phyloP scores from a whole-genome alignment of 371 early-diverging fungal species.

The Rhizomucor miehei region DNA sequence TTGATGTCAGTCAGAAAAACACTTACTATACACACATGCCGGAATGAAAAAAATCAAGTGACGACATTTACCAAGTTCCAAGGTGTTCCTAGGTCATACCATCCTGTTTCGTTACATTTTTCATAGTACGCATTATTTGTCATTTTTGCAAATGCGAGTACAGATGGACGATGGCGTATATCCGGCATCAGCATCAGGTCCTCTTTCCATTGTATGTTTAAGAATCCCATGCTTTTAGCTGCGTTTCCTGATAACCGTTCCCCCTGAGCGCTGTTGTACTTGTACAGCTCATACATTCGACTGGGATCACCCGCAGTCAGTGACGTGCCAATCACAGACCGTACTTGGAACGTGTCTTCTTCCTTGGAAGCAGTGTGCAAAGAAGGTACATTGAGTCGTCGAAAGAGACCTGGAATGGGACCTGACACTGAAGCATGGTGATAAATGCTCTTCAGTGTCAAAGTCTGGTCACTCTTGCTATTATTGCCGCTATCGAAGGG shows the following conservation, averaged over 20 bases:
- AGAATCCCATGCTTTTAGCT: constrained; percentile 1
- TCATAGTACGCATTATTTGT: constrained; percentile 68
- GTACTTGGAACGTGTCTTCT: background rate
- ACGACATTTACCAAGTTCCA: constrained; percentile 56
- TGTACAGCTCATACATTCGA: background rate
- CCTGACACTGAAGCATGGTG: constrained; percentile 29
- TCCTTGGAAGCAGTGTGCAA: constrained; percentile 5
- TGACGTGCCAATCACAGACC: background rate
- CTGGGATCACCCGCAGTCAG: background rate
- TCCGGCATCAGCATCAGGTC: constrained; percentile 59
- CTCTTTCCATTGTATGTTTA: constrained; percentile 13
- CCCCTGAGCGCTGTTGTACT: background rate
- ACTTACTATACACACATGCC: too few species aligned
- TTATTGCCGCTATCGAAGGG: background rate
- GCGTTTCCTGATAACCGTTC: background rate
- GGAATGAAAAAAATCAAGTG: background rate
- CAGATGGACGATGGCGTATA: constrained; percentile 66
- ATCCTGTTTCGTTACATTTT: constrained; percentile 45
- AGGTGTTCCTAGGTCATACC: constrained; percentile 72
- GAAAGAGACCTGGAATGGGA: constrained; percentile 49
- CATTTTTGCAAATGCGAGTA: constrained; percentile 73
- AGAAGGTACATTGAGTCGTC: constrained; percentile 30
- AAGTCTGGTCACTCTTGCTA: background rate
- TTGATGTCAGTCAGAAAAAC: background rate
- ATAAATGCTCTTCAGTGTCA: constrained; percentile 32